These are phyloP conservation scores for Blastomyces silverae DNA, from an alignment of 2,329 filamentous ascomycete genomes.

Conservation along the genomic window DNA sequence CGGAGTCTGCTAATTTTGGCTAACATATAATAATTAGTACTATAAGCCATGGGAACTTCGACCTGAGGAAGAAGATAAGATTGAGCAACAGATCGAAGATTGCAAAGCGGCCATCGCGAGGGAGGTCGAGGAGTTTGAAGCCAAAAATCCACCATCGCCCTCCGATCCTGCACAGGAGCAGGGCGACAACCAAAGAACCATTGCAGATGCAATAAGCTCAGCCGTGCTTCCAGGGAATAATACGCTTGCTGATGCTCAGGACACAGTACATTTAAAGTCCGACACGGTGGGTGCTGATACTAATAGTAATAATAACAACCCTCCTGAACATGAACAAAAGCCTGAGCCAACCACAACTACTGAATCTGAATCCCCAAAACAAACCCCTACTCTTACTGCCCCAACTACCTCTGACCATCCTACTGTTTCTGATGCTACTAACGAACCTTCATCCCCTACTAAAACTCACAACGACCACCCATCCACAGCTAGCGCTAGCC, in stretches of 20 bases:
- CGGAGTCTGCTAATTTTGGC: slow-evolving; percentile 13
- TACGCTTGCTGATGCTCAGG: neutral
- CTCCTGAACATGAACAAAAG: slow-evolving; percentile 7
- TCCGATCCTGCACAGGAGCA: slow-evolving; percentile 11
- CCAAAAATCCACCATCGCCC: slow-evolving; percentile 21
- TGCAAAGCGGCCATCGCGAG: slow-evolving; percentile 56
- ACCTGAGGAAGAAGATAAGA: slow-evolving; percentile 59
- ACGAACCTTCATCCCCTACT: slow-evolving; percentile 29
- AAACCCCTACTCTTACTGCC: slow-evolving; percentile 20
- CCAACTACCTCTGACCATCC: slow-evolving; percentile 25
- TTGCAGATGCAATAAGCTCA: slow-evolving; percentile 8
- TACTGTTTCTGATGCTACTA: slow-evolving; percentile 29
- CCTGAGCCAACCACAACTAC: slow-evolving; percentile 2
- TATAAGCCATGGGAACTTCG: slow-evolving; percentile 78
- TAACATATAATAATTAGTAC: slow-evolving; percentile 51
- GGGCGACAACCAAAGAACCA: slow-evolving; percentile 23
- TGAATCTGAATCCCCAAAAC: slow-evolving; percentile 15
- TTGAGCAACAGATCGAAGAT: slow-evolving; percentile 63
- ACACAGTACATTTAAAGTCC: slow-evolving; percentile 13
- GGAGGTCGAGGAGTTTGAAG: slow-evolving; percentile 57
- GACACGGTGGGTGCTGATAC: slow-evolving; percentile 17
- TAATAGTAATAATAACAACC: slow-evolving; percentile 13
- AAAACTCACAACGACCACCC: neutral
- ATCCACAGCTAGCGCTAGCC: slow-evolving; percentile 25
- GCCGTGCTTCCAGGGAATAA: neutral